Conservation (phyloP, 805 yeast genomes). For the Diddensiella transvaalensis region DNA sequence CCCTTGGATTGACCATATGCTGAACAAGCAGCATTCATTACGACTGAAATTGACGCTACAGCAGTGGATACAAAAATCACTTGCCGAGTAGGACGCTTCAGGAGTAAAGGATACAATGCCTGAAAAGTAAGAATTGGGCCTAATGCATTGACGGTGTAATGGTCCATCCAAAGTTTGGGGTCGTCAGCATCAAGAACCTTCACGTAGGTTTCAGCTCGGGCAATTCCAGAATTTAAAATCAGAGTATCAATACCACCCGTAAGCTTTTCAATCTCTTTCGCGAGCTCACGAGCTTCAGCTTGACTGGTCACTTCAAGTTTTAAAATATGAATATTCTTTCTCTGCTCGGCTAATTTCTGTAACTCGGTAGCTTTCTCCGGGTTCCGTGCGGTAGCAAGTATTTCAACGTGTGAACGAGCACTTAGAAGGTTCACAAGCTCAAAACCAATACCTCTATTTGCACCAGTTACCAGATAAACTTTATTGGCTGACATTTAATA, state of each 20-base stretch:
- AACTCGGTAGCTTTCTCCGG: conserved; percentile 17
- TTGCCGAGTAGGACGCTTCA: conserved; percentile 24
- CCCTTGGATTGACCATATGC: conserved; percentile 40
- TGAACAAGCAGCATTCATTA: conserved; percentile 20
- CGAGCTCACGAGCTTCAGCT: conserved; percentile 22
- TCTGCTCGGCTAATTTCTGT: conserved; percentile 8
- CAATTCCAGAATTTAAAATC: conserved; percentile 31
- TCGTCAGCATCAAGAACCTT: conserved; percentile 3
- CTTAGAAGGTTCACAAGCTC: conserved; percentile 31
- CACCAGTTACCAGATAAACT: conserved; percentile 35
- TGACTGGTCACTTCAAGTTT: conserved; percentile 25
- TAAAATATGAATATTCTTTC: conserved; percentile 27
- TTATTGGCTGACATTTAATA: conserved; percentile 23
- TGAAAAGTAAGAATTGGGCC: conserved; percentile 27
- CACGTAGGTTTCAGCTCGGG: conserved; percentile 7
- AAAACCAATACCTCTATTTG: conserved; percentile 36
- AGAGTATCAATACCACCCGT: conserved; percentile 29
- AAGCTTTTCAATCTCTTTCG: conserved; percentile 14
- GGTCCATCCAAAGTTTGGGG: conserved; percentile 14
- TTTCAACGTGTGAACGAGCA: conserved; percentile 22
- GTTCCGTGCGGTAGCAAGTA: conserved; percentile 27
- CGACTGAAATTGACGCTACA: conserved; percentile 28
- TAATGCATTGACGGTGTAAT: conserved; percentile 25
- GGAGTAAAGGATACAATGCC: conserved; percentile 26
- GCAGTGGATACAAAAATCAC: conserved; percentile 31